A percentile compares a stretch with the other conserved stretches of the same genome.
phyloP scores from a whole-genome alignment of 1,284 basidiomycete genomes.

The Moesziomyces globuligerus region DNA sequence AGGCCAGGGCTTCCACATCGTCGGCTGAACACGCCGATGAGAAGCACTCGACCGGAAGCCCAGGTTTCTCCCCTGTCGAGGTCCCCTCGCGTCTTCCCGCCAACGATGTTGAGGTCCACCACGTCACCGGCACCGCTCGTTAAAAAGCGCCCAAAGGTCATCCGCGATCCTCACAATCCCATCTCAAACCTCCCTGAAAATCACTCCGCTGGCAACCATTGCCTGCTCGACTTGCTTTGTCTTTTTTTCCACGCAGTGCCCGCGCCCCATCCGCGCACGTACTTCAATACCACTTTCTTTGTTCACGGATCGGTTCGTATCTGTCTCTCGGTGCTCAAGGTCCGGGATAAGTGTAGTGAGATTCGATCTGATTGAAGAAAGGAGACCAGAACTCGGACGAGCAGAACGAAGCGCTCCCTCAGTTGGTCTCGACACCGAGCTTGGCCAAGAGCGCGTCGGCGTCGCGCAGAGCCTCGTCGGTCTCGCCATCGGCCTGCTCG shows the following conservation, averaged over 20 bases:
- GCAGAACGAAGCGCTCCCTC: too few relatives aligned
- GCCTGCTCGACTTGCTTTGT: too few relatives aligned
- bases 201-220: too few relatives aligned
- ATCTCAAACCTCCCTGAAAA: not conserved
- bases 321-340: not conserved
- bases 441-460: conserved; percentile 27
- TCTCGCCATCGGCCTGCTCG: conserved; percentile 4
- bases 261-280: too few relatives aligned
- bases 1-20: conserved; percentile 28
- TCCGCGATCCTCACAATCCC: too few relatives aligned
- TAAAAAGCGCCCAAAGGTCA: conserved; percentile 2
- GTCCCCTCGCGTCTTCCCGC: conserved; percentile 9
- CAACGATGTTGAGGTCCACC: conserved; percentile 10
- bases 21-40: conserved; percentile 26
- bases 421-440: conserved; percentile 24
- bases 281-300: not conserved
- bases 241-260: not conserved
- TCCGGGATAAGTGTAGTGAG: too few relatives aligned
- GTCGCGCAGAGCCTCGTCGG: conserved; percentile 13
- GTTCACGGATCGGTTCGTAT: not conserved
- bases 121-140: conserved; percentile 14
- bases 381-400: too few relatives aligned
- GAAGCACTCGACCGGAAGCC: conserved; percentile 39
- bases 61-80: conserved; percentile 30
- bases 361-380: too few relatives aligned